These are phyloP conservation scores for Fusarium sterilihyphosum DNA, from an alignment of 2,329 filamentous ascomycete species.

Conservation along the genomic window DNA sequence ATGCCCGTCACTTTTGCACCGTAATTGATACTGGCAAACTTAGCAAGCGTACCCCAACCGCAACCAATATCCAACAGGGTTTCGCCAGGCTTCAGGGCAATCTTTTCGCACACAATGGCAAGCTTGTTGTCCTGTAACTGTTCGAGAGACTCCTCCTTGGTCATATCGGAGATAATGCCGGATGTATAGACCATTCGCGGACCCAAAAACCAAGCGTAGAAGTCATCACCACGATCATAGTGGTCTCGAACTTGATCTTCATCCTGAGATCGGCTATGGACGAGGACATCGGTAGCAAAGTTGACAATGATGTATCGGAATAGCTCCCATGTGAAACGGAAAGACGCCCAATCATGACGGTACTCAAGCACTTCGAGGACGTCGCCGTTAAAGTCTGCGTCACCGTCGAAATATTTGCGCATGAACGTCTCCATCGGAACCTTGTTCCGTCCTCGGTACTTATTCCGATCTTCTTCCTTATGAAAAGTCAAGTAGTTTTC, in stretches of 20 bases:
- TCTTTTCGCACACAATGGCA: conserved; percentile 92
- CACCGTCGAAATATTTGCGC: conserved; percentile 93
- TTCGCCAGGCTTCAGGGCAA: conserved; percentile 81
- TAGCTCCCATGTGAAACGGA: conserved; percentile 82
- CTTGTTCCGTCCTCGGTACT: conserved; percentile 78
- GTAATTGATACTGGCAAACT: conserved; percentile 89
- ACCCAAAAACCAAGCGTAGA: conserved; percentile 96
- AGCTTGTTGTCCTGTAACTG: conserved; percentile 97
- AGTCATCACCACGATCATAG: conserved; percentile 96
- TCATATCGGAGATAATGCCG: conserved; percentile 86
- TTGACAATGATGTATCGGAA: conserved; percentile 86
- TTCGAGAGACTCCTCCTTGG: conserved; percentile 86
- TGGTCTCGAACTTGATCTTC: conserved; percentile 96
- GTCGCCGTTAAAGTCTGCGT: conserved; percentile 93
- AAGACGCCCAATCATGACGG: conserved; percentile 93
- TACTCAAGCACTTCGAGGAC: conserved; percentile 87
- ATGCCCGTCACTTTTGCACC: conserved; percentile 84
- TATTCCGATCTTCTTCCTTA: conserved; percentile 60
- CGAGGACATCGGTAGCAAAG: conserved; percentile 85
- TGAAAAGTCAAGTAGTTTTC: conserved; percentile 89
- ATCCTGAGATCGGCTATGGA: conserved; percentile 90
- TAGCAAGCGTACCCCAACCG: conserved; percentile 93
- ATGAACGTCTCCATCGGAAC: conserved; percentile 91
- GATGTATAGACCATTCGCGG: conserved; percentile 98
- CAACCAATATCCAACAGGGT: conserved; percentile 90